Base-by-base conservation (phyloP, 345 rosid species). In the Citrus sp. region DNA sequence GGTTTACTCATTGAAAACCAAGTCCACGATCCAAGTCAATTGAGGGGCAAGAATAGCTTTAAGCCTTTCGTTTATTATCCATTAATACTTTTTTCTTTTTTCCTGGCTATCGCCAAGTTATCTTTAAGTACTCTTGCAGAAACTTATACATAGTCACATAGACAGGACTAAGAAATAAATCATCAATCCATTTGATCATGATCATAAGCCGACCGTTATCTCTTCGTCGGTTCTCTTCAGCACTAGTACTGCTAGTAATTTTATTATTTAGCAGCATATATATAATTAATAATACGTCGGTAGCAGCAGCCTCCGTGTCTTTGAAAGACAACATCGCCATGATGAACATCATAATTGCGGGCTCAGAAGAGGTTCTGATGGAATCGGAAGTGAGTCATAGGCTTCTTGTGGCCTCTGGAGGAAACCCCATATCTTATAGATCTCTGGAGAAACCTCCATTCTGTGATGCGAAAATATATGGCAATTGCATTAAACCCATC, bases 311-410 rank as follows among this genome's bases (percentile, higher is more conserved):
- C 13, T 61, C 32, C 24, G 5, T 27, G 13, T 27, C 65, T 27
- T 4, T 14, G 32, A 61, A 24, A 13, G 32, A 61, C 65, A 61
- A 61, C 65, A 19, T 61, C 32, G 6, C 12, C 32, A 12, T 61
- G 65, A 10, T 24, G 30, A 10, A 0, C 34, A 24, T 4, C 28
- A 4, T 28, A 61, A 58, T 27, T 13, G 58, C 9, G 28, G 37
- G 27, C 5, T 8, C 14, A 70, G 73, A 54, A 54, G 62, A 71
- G 61, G 0, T 51, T 28, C 55, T 32, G 28, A 72, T 54, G 75
- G 75, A 72, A 49, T 54, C 75, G 2, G 63, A 54, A 55, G 63
- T 5, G 63, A 72, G 34, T 72, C 42, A 55, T 18, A 72, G 75
- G 63, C 42, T 54, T 30, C 75, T 70, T 30, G 63, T 22, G 19